Conservation (phyloP, 305 asterid genomes). For the Lippia alba region DNA sequence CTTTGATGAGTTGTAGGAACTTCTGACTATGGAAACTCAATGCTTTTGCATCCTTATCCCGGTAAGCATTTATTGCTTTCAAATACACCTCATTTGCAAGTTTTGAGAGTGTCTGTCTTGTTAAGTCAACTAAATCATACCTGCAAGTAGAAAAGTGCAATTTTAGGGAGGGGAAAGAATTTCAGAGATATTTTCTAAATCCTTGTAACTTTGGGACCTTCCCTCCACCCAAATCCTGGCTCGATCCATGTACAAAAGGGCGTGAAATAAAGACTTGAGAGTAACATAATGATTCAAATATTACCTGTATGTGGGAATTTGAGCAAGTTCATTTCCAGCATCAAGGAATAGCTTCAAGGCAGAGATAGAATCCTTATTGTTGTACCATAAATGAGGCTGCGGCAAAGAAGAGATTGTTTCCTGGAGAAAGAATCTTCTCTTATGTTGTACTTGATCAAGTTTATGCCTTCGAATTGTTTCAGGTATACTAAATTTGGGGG, state of each 20-base stretch:
- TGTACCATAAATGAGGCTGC: constrained; percentile 88
- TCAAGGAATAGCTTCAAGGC: constrained; percentile 87
- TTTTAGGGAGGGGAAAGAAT: constrained; percentile 3
- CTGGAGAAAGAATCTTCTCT: constrained; percentile 64
- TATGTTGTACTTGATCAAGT: constrained; percentile 39
- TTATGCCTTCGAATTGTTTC: constrained; percentile 46
- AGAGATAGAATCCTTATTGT: constrained; percentile 57
- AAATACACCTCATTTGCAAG: constrained; percentile 89
- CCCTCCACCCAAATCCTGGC: too few species aligned
- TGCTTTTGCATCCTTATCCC: constrained; percentile 59
- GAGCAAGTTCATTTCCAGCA: constrained; percentile 80
- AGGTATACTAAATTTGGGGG: constrained; percentile 36
- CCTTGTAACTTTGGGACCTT: too few species aligned
- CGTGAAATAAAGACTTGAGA: constrained; percentile 1
- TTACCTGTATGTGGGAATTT: constrained; percentile 87
- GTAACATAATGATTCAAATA: background rate
- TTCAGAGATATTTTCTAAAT: too few species aligned
- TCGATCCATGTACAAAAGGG: background rate
- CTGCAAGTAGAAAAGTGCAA: constrained; percentile 46
- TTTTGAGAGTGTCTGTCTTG: constrained; percentile 90
- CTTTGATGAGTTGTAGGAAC: constrained; percentile 85
- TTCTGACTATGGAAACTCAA: constrained; percentile 55
- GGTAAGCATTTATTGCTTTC: constrained; percentile 70
- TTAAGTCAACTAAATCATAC: constrained; percentile 95
- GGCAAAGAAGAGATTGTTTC: constrained; percentile 65